Base-by-base conservation (phyloP, 1,284 basidiomycete genomes). In the Boletus semigastroideus region DNA sequence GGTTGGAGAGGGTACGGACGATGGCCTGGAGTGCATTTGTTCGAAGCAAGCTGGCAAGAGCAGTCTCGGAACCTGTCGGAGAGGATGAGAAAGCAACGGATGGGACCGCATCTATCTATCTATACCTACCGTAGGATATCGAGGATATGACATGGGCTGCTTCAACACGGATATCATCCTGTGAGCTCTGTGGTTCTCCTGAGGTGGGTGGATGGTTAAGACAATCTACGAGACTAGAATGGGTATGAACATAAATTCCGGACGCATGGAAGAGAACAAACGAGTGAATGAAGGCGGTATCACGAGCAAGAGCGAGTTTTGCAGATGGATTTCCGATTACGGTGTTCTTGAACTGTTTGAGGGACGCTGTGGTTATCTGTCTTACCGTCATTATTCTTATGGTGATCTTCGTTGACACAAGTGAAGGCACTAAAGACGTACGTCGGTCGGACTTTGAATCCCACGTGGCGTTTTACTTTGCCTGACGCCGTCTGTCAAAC, bases 321-420 rank as follows among this genome's bases (percentile, higher is more conserved):
- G 84, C 84, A 0, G 79, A 78, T 0, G 86, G 85, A 56, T 88
- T 90, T 4, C 87, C 87, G 36, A 90, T 89, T 51, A 89, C 82
- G 2, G 74, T 65, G 66, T 90, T 90, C 70, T 89, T 90, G 52
- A 81, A 74, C 52, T 74, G 73, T 66, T 87, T 87, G 57, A 90
- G 77, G 6, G 70, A 64, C 0, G 67, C 59, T 4, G 75, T 61
- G 17, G 71, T 68, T 50, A 76, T 61, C n/a, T 65, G 64, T 51
- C 61, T 59, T 17, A 77, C 62, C 7, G 75, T 74, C 77, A 77
- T 59, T 19, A 19, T 12, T 31, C 6, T 13, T 12, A 31, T 31
- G 56, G 60, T 59, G 53, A 22, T 13, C n/a, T 20, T 16, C 38
- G n/a, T 17, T 36, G 14, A 9, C 34, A 36, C 34, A 36, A 9